phyloP scores from a whole-genome alignment of 129 eudicot genomes.

The Artemisia tridentata region DNA sequence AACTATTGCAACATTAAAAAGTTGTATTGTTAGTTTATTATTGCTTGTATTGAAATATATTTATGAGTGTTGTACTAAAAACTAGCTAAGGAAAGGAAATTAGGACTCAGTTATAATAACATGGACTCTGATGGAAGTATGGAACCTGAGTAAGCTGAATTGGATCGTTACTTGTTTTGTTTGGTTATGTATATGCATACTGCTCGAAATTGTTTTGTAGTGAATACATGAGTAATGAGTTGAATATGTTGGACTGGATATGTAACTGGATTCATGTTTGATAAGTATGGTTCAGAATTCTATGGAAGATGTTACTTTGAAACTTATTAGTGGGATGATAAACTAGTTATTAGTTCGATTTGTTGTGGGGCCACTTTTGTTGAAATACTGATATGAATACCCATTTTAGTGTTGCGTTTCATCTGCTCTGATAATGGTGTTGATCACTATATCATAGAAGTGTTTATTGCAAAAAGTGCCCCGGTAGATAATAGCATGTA shows the following conservation, averaged over 20 bases:
- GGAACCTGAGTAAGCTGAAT: not conserved
- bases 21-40: too few relatives aligned
- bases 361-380: too few relatives aligned
- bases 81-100: too few relatives aligned
- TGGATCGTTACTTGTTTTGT: conserved; percentile 11
- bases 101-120: too few relatives aligned
- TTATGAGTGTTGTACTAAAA: too few relatives aligned
- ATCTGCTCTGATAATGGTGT: not conserved
- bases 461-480: not conserved
- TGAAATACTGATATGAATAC: too few relatives aligned
- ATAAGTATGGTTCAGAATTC: not conserved
- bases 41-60: too few relatives aligned
- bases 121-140: too few relatives aligned
- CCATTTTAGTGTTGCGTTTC: too few relatives aligned
- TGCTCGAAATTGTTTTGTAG: not conserved
- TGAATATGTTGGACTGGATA: not conserved
- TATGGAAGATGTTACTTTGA: not conserved
- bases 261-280: conserved; percentile 13
- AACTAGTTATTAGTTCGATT: too few relatives aligned
- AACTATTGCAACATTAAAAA: too few relatives aligned
- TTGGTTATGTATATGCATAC: conserved; percentile 18
- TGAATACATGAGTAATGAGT: not conserved
- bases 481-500: not conserved
- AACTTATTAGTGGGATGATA: too few relatives aligned
- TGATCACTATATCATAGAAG: not conserved